phyloP scores from a whole-genome alignment of 2,329 filamentous ascomycete species.

The Ophiocordyceps unilateralis region DNA sequence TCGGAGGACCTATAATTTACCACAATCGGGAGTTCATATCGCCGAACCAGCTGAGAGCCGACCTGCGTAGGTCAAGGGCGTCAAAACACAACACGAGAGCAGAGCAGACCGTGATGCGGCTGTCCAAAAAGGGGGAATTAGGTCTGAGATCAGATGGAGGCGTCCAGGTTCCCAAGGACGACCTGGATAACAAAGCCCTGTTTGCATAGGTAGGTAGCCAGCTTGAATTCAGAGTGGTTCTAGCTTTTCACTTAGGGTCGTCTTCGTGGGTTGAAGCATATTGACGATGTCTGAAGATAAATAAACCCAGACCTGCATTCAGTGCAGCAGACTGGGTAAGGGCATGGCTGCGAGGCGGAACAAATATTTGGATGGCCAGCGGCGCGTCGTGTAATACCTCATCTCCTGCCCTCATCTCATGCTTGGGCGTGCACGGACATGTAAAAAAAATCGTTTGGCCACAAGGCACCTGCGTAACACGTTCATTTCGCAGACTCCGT shows the following conservation, averaged over 20 bases:
- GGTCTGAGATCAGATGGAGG: conserved; percentile 55
- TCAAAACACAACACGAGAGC: conserved; percentile 59
- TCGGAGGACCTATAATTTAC: conserved; percentile 92
- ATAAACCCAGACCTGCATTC: too few relatives aligned
- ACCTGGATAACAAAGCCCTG: conserved; percentile 58
- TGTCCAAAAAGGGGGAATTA: conserved; percentile 58
- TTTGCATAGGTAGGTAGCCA: conserved; percentile 38
- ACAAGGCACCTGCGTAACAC: conserved; percentile 17
- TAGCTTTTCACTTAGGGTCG: not conserved
- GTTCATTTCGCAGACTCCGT: conserved; percentile 14
- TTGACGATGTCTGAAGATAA: too few relatives aligned
- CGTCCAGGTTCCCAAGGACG: conserved; percentile 43
- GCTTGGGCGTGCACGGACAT: not conserved
- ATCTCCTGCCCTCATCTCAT: not conserved
- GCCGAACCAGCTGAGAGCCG: conserved; percentile 82
- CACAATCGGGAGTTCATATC: conserved; percentile 96
- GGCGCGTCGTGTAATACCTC: not conserved
- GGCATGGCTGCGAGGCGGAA: too few relatives aligned
- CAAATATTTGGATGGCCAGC: not conserved
- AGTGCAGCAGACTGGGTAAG: too few relatives aligned
- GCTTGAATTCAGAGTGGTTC: not conserved
- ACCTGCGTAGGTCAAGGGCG: conserved; percentile 61
- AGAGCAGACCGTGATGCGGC: conserved; percentile 55
- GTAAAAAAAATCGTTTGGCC: not conserved
- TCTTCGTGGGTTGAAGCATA: too few relatives aligned